Percentiles rank a stretch among this genome's conserved stretches.
These are phyloP conservation scores for Penicillium sp. DNA, from an alignment of 2,329 filamentous ascomycete genomes.

Conservation along the genomic window DNA sequence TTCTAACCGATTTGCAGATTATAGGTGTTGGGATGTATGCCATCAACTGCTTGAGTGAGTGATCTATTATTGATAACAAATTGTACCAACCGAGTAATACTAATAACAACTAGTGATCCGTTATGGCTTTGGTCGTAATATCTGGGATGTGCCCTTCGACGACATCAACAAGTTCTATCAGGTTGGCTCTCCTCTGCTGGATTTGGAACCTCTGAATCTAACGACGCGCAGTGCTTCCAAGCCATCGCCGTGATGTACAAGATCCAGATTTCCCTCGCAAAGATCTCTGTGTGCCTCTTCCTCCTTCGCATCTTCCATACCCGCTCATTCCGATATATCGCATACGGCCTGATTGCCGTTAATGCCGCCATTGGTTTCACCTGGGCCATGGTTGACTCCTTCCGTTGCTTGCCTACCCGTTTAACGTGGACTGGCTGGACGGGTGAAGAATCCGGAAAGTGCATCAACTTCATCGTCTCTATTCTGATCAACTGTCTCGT, in stretches of 20 bases:
- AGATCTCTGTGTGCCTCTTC: slow-evolving; percentile 24
- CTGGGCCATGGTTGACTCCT: slow-evolving; percentile 21
- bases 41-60: slow-evolving; percentile 14
- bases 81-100: background rate
- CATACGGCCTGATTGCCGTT: slow-evolving; percentile 19
- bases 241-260: slow-evolving; percentile 22
- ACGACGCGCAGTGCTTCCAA: slow-evolving; percentile 16
- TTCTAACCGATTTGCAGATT: slow-evolving; percentile 2
- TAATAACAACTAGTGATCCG: slow-evolving; percentile 12
- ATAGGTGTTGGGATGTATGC: slow-evolving; percentile 14
- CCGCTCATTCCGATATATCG: slow-evolving; percentile 17
- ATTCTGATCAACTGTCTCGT: slow-evolving; percentile 22
- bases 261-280: slow-evolving; percentile 19
- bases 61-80: background rate
- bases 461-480: slow-evolving; percentile 22
- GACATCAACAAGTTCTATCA: slow-evolving; percentile 19
- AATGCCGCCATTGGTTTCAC: slow-evolving; percentile 20
- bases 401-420: slow-evolving; percentile 19
- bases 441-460: slow-evolving; percentile 17
- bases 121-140: slow-evolving; percentile 22
- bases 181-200: background rate
- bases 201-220: background rate
- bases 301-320: slow-evolving; percentile 25
- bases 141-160: slow-evolving; percentile 24
- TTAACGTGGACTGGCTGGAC: slow-evolving; percentile 23